phyloP scores from a whole-genome alignment of 2,329 filamentous ascomycete species.

The Metarhizium sp. region DNA sequence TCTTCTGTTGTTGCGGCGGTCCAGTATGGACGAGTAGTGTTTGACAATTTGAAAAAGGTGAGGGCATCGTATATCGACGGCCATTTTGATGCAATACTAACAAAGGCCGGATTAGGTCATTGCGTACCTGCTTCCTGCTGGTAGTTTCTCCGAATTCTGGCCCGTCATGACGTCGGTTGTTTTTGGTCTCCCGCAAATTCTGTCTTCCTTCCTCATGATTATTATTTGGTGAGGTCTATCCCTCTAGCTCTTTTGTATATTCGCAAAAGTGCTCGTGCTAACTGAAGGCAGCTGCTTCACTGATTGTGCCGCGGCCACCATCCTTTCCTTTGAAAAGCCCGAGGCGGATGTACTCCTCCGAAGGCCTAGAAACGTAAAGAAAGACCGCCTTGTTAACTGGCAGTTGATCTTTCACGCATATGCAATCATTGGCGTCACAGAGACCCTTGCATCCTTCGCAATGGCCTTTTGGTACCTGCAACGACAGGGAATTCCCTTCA shows the following conservation, averaged over 20 bases:
- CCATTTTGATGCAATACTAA: background rate
- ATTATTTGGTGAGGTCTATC: constrained; percentile 41
- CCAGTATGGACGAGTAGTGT: constrained; percentile 64
- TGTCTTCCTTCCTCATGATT: constrained; percentile 66
- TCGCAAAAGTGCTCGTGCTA: background rate
- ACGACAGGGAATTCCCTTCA: constrained; percentile 55
- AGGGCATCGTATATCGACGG: constrained; percentile 26
- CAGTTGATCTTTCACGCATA: constrained; percentile 66
- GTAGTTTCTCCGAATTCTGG: constrained; percentile 68
- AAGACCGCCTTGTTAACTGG: constrained; percentile 64
- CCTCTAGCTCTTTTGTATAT: background rate
- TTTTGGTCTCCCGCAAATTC: constrained; percentile 64
- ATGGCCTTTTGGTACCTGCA: constrained; percentile 61
- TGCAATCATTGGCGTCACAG: constrained; percentile 56
- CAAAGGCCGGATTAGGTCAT: constrained; percentile 22
- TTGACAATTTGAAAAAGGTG: constrained; percentile 67
- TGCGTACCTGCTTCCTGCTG: constrained; percentile 64
- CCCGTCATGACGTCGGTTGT: constrained; percentile 64
- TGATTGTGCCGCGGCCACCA: constrained; percentile 63
- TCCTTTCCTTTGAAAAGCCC: constrained; percentile 66
- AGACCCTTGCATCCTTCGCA: constrained; percentile 50
- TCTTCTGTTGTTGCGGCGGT: constrained; percentile 64
- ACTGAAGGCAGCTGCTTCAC: constrained; percentile 53
- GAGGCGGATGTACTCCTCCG: constrained; percentile 67
- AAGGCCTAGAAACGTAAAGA: constrained; percentile 57